Evolutionary conservation across 2,329 filamentous ascomycete genomes (phyloP).

Genomic region (Phialocephala sp.): DNA sequence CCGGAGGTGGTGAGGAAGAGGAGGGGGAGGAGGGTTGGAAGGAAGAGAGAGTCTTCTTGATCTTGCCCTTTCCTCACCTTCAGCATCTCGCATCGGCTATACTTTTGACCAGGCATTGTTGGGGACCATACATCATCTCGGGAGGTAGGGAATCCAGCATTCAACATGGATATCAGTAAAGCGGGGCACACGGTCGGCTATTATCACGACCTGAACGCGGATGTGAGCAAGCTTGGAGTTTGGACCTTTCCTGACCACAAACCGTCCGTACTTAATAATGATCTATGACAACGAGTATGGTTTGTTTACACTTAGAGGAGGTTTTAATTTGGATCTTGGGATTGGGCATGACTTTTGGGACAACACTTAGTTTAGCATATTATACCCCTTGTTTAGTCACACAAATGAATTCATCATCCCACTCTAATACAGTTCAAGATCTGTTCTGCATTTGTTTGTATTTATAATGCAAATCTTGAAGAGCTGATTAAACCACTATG

Average conservation of each 20-base stretch:
- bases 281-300: too few species aligned
- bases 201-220: background rate
- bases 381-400: conserved; percentile 9
- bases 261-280: too few species aligned
- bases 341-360: background rate
- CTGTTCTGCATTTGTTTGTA: background rate
- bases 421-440: background rate
- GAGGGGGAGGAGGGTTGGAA: conserved; percentile 33
- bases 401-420: background rate
- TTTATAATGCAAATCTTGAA: too few species aligned
- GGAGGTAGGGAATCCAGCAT: background rate
- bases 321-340: background rate
- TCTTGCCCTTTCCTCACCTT: background rate
- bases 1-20: conserved; percentile 47
- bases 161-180: background rate
- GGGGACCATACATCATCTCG: too few species aligned
- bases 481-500: too few species aligned
- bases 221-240: background rate
- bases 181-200: background rate
- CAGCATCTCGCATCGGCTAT: background rate
- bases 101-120: too few species aligned
- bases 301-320: too few species aligned
- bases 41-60: conserved; percentile 39
- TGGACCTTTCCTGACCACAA: background rate
- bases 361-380: background rate